Evolutionary conservation across 768 basidiomycete genomes (phyloP), one percentile per base, ranked within the genome.

Genomic region (Brasilioporus rufonigricans): DNA sequence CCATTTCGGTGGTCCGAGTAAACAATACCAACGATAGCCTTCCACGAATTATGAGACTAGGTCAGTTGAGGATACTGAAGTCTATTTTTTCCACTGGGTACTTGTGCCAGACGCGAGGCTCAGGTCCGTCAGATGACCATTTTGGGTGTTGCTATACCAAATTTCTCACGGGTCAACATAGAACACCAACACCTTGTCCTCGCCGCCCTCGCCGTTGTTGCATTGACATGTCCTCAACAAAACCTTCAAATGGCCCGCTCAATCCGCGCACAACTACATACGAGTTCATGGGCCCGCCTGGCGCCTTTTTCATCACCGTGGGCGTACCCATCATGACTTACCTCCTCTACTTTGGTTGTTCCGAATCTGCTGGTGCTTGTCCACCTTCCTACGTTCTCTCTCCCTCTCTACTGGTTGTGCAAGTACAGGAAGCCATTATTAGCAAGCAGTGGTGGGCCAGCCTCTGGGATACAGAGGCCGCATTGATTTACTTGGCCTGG

Each of bases 401-500:
- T 56, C 71, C 76, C 29, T 44, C 64, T 24, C 57, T 68, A 31
- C 44, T 66, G 52, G 57, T 41, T 10, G 71, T 77, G 40, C 73
- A 70, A 58, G 69, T 87, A 48, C 58, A 77, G 29, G 63, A 74
- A 18, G 72, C 85, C 0, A 57, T 91, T 9, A 74, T 79, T 7
- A 71, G 73, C 61, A 58, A 65, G 6, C 65, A 73, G 18, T 93
- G 83, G 82, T 95, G 90, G 87, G 77, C 74, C 43, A 70, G 76
- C 19, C 79, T 97, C 2, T 97, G 91, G 87, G 94, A 98, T 63
- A 81, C 82, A 0, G 75, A 95, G 53, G 93, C 93, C 0, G 64
- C 81, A 2, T 61, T 84, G 21, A 79, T 88, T 16, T 98, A 98
- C 73, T 67, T 89, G 39, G 91, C 71, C 1, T 99, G 96, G 95